Conservation (phyloP, 345 rosid genomes). For the Psidium guajava region DNA sequence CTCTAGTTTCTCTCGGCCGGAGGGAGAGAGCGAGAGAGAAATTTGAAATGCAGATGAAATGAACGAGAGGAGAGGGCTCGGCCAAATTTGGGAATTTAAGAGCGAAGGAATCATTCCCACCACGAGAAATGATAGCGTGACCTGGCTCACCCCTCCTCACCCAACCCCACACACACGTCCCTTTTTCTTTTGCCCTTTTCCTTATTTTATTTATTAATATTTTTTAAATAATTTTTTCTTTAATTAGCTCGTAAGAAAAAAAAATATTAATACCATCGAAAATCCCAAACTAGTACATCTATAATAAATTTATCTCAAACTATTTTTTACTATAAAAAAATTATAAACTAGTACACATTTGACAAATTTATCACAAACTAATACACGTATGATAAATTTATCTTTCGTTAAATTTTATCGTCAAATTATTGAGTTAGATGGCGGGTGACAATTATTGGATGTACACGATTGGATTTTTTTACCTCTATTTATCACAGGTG, state of each 20-base stretch:
- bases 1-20: not conserved
- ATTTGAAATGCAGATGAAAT: not conserved
- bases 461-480: too few species aligned
- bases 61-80: not conserved
- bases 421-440: too few species aligned
- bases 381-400: too few species aligned
- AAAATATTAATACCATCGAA: too few species aligned
- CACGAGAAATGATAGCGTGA: constrained; percentile 21
- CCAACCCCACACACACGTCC: not conserved
- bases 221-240: not conserved
- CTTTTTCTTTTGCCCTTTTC: not conserved
- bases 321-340: too few species aligned
- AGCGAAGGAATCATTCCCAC: constrained; percentile 29
- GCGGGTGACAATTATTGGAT: too few species aligned
- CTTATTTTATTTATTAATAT: not conserved
- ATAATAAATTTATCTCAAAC: too few species aligned
- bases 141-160: not conserved
- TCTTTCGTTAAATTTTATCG: too few species aligned
- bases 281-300: too few species aligned
- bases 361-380: too few species aligned
- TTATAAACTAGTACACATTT: too few species aligned
- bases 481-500: too few species aligned
- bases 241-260: not conserved
- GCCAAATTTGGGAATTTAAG: not conserved
- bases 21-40: not conserved